Conservation (phyloP, 2,329 filamentous ascomycete genomes). For the Thielaviopsis populi region DNA sequence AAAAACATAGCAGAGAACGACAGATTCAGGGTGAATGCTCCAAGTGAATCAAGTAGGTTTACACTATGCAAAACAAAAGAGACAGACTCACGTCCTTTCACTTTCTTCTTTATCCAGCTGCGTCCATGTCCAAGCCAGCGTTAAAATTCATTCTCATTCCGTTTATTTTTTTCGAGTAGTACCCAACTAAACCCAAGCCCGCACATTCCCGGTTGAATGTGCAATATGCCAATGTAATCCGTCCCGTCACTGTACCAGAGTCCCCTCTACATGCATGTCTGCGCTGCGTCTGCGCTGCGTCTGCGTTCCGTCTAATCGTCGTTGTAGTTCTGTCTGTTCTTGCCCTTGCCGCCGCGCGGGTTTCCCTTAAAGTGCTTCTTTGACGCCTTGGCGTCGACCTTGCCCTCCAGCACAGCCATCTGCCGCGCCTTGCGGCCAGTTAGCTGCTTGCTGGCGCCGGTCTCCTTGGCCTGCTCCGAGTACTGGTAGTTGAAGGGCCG, state of each 20-base stretch:
- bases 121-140: no score
- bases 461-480: slow-evolving; percentile 53
- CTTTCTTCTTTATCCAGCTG: no score
- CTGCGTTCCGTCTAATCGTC: slow-evolving; percentile 7
- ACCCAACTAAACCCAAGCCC: background rate
- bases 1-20: no score
- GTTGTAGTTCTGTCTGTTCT: slow-evolving; percentile 31
- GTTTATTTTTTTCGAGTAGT: slow-evolving; percentile 2
- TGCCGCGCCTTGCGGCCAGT: slow-evolving; percentile 70
- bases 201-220: background rate
- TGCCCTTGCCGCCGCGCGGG: slow-evolving; percentile 43
- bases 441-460: slow-evolving; percentile 43
- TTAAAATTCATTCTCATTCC: background rate
- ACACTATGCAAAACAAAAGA: no score
- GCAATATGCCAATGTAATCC: slow-evolving; percentile 10
- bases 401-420: slow-evolving; percentile 70
- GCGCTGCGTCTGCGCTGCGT: no score
- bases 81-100: no score
- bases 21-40: no score
- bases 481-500: slow-evolving; percentile 87
- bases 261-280: no score
- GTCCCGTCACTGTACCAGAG: background rate
- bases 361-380: slow-evolving; percentile 96
- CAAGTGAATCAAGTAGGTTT: no score
- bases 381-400: slow-evolving; percentile 58